These are phyloP conservation scores for Oldenlandia corymbosa DNA, from an alignment of 257 asterid species.

Conservation along the genomic window DNA sequence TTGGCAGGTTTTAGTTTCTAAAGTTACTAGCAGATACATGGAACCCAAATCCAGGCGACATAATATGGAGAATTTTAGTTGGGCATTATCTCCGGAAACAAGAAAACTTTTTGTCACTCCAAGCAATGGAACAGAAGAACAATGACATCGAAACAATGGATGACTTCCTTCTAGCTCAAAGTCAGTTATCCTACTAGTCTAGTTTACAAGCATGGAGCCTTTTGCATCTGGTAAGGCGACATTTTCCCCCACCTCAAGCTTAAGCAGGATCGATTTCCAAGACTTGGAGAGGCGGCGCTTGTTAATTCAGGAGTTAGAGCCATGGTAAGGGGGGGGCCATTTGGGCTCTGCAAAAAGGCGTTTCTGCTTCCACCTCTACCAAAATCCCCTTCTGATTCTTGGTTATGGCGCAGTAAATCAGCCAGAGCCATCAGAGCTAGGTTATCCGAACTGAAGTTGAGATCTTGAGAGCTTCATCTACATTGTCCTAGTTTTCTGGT, in stretches of 20 bases:
- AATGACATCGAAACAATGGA: conserved; percentile 24
- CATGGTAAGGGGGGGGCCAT: conserved; percentile 81
- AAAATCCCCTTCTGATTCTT: conserved; percentile 72
- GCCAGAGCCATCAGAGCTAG: conserved; percentile 22
- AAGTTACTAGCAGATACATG: conserved; percentile 53
- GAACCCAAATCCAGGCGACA: conserved; percentile 54
- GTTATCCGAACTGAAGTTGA: conserved; percentile 10
- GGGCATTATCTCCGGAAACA: conserved; percentile 50
- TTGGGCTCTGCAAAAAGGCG: conserved; percentile 64
- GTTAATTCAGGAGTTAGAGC: conserved; percentile 37
- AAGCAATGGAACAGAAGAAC: no score
- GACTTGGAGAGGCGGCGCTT: conserved; percentile 29
- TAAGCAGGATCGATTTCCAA: conserved; percentile 41
- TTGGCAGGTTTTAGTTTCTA: conserved; percentile 67
- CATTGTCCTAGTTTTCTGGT: background rate
- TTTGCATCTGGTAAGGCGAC: conserved; percentile 48
- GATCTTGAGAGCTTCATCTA: background rate
- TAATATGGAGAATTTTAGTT: conserved; percentile 30
- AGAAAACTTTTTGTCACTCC: conserved; percentile 22
- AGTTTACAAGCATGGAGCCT: conserved; percentile 43
- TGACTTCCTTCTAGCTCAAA: conserved; percentile 34
- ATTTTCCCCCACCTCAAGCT: conserved; percentile 63
- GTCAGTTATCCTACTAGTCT: conserved; percentile 45
- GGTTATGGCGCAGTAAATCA: conserved; percentile 73
- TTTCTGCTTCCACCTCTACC: conserved; percentile 78